Percentiles rank a stretch among this genome's conserved stretches.
These are phyloP conservation scores for Drechslerella dactyloides DNA, from an alignment of 2,329 filamentous ascomycete species.

Conservation along the genomic window DNA sequence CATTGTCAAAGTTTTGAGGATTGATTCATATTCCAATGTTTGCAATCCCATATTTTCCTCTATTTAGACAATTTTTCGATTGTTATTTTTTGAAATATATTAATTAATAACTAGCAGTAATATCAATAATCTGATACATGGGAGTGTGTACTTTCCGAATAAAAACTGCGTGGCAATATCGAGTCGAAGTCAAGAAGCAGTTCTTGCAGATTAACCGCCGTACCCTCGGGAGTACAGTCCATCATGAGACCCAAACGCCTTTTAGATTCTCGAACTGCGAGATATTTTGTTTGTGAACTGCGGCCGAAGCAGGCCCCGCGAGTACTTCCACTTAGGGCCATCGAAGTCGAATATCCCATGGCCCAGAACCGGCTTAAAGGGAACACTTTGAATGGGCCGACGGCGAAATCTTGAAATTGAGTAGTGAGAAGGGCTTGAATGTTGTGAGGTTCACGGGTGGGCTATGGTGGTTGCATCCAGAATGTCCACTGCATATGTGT, in stretches of 20 bases:
- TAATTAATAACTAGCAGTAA: no score
- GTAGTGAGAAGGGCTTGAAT: constrained; percentile 66
- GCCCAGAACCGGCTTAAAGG: constrained; percentile 62
- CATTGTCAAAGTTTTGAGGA: no score
- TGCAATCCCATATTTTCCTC: no score
- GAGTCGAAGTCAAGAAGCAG: constrained; percentile 69
- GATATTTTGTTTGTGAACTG: constrained; percentile 63
- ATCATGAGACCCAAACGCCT: constrained; percentile 57
- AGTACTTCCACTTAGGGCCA: constrained; percentile 64
- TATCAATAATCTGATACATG: no score
- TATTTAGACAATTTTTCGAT: no score
- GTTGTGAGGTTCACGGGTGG: constrained; percentile 65
- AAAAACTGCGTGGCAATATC: constrained; percentile 73
- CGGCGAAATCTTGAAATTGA: constrained; percentile 65
- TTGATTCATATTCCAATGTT: no score
- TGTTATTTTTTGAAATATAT: no score
- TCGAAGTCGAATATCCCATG: constrained; percentile 66
- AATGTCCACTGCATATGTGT: background rate
- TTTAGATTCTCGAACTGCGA: constrained; percentile 49
- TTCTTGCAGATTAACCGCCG: constrained; percentile 67
- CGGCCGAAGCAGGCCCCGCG: constrained; percentile 63
- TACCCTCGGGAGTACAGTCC: constrained; percentile 64
- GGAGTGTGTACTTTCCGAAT: constrained; percentile 64
- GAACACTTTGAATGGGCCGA: constrained; percentile 60
- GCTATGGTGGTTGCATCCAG: constrained; percentile 59